phyloP scores from a whole-genome alignment of 2,329 filamentous ascomycete genomes.

The Pseudogymnoascus sp. region DNA sequence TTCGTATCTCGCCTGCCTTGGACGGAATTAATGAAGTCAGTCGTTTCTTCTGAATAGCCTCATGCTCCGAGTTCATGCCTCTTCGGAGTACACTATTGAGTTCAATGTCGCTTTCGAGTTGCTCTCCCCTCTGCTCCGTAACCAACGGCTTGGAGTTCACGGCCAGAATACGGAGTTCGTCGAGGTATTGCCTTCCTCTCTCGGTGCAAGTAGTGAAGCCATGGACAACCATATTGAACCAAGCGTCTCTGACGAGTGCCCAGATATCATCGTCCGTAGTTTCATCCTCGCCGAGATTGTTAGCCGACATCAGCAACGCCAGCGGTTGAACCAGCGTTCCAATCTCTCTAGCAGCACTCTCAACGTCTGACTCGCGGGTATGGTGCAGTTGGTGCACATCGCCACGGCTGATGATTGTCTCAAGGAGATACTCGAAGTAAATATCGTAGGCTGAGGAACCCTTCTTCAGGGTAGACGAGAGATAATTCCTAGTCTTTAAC shows the following conservation, averaged over 20 bases:
- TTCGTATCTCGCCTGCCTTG: conserved; percentile 69
- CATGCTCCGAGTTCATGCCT: conserved; percentile 72
- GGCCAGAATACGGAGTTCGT: conserved; percentile 76
- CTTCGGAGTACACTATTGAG: conserved; percentile 87
- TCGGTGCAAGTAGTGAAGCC: conserved; percentile 73
- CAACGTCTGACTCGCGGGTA: conserved; percentile 67
- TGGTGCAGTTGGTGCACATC: conserved; percentile 70
- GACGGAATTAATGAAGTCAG: conserved; percentile 66
- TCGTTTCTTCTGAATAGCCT: conserved; percentile 70
- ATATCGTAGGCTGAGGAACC: conserved; percentile 71
- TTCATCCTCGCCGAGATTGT: conserved; percentile 42
- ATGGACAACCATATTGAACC: conserved; percentile 97
- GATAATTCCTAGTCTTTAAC: conserved; percentile 67
- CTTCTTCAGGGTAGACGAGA: conserved; percentile 61
- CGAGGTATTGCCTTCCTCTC: conserved; percentile 61
- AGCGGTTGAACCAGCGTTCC: conserved; percentile 78
- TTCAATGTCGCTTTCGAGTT: conserved; percentile 92
- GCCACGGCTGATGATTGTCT: conserved; percentile 82
- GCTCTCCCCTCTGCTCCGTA: conserved; percentile 78
- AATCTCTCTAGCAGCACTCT: conserved; percentile 80
- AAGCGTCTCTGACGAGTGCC: conserved; percentile 75
- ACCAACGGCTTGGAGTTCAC: conserved; percentile 81
- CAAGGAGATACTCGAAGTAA: conserved; percentile 76
- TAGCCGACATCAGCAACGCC: conserved; percentile 69
- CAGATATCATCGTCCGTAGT: conserved; percentile 58